A percentile compares a stretch with the other conserved stretches of the same genome.
phyloP scores from a whole-genome alignment of 2,329 filamentous ascomycete genomes.

The Talaromyces sp. region DNA sequence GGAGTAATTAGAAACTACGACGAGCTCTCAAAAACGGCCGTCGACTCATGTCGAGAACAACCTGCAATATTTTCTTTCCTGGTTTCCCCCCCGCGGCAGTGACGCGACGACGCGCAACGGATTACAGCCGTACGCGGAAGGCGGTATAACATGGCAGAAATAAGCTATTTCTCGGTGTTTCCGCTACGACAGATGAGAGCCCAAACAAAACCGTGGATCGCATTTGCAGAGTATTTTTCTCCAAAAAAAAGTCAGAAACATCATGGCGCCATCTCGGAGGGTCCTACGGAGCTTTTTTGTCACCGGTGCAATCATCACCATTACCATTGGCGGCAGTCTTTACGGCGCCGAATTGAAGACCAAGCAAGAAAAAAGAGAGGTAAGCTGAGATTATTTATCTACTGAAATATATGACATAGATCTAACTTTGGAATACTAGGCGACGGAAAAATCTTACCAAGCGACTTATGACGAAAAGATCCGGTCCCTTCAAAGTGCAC shows the following conservation, averaged over 20 bases:
- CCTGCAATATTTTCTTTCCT: neutral
- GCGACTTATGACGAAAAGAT: constrained; percentile 53
- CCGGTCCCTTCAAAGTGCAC: constrained; percentile 47
- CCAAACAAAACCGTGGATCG: neutral
- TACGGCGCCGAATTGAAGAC: constrained; percentile 59
- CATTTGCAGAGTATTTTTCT: neutral
- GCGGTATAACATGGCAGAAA: constrained; percentile 16
- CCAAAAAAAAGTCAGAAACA: neutral
- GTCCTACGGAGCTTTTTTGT: constrained; percentile 49
- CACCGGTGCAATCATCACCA: constrained; percentile 51
- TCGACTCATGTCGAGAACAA: neutral
- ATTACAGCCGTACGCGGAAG: neutral
- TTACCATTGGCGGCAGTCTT: constrained; percentile 54
- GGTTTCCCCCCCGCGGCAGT: constrained; percentile 2
- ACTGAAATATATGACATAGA: neutral
- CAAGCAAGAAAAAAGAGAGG: constrained; percentile 48
- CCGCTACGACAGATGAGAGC: neutral
- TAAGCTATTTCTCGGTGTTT: neutral
- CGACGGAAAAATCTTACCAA: constrained; percentile 44
- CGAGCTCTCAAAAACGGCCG: neutral
- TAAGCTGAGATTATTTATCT: constrained; percentile 23
- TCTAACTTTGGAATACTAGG: constrained; percentile 24
- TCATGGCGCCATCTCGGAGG: constrained; percentile 19
- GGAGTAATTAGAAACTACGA: neutral
- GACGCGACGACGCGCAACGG: constrained; percentile 8